Evolutionary conservation across 495 filamentous ascomycete species (phyloP), one percentile per base, ranked within the genome.

Genomic region (Extremus antarcticus): DNA sequence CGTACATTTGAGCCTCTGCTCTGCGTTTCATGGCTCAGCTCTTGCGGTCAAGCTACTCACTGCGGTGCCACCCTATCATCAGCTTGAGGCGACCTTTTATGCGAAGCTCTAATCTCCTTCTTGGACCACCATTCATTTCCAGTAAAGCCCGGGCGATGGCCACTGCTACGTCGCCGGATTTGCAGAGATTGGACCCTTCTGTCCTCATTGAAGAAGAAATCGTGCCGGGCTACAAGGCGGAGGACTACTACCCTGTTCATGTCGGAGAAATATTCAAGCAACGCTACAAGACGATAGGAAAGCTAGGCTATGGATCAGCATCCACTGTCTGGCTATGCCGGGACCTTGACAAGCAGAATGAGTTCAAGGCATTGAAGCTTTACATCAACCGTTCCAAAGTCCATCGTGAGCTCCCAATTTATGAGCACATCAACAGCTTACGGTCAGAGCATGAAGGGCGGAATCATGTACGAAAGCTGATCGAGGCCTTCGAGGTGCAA

Each of bases 321-420:
- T 77, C 74, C 9, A 77, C 74, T 1, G 67, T 73, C 16, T 78
- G 76, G 76, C 68, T 81, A 23, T 73, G 71, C 49, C 69, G 70
- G 25, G 76, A 79, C 69, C 66, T 80, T 48, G 62, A 67, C 72
- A 72, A 67, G 60, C 71, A 7, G 8, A 7, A n/a, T 17, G 16
- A 21, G 19, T 65, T 17, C 40, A 21, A 45, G 3, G 38, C 51
- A 29, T 22, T 53, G 22, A 53, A 53, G 19, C 21, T 45, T 3
- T 45, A 45, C 19, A 45, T 21, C 41, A n/a, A 50, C 29, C 25
- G 54, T 25, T 47, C 15, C 13, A 46, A 50, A 22, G 29, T 47
- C 1, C 56, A 70, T 48, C 63, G 66, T 19, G 74, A 76, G 51
- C 60, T 72, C 7, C 65, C 48, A 21, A 63, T 70, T n/a, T 76